Evolutionary conservation across 257 asterid genomes (phyloP), one percentile per base, ranked within the genome.

Genomic region (Linderniella brevidens): DNA sequence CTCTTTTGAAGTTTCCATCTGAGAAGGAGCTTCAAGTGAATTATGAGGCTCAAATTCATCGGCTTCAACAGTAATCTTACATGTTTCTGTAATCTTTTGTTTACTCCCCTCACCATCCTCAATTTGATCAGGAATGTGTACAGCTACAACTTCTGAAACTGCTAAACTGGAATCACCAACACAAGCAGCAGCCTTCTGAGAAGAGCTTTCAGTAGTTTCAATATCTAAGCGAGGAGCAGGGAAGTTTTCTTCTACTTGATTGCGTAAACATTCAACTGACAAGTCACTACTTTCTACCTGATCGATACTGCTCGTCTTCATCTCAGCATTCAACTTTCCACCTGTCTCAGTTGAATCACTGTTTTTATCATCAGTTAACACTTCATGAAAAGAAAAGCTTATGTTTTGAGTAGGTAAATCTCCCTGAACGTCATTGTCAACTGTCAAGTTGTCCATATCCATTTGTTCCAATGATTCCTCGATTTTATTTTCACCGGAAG

Each of bases 401-500:
- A 62, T 56, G 74, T 53, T 60, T 57, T 49, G 50, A 25, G 43
- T 52, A 56, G 76, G 62, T 57, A 58, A 46, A 38, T 55, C 52
- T 13, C 47, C 79, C 37, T 39, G 54, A 54, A 45, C 60, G 61
- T 70, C 78, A 56, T 57, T 63, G 37, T 65, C 70, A 25, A 25
- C 32, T 64, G 41, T 54, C 58, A 49, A 52, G 49, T 54, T 53
- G 55, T 57, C 41, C 6, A 6, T 25, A 46, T 72, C 85, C 64
- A 53, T 64, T 62, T 58, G 55, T 46, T 52, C 45, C 37, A 65
- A 74, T 40, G 92, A 70, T 50, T 73, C 75, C 56, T 57, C 67
- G 11, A 67, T 55, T 40, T 57, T 58, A 55, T 75, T 67, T 57
- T 77, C 93, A 58, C 64, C 90, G 58, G 68, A 78, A 49, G 67